Conservation (phyloP, 352 stramenopile genomes). For the Globisporangium iwayamae region DNA sequence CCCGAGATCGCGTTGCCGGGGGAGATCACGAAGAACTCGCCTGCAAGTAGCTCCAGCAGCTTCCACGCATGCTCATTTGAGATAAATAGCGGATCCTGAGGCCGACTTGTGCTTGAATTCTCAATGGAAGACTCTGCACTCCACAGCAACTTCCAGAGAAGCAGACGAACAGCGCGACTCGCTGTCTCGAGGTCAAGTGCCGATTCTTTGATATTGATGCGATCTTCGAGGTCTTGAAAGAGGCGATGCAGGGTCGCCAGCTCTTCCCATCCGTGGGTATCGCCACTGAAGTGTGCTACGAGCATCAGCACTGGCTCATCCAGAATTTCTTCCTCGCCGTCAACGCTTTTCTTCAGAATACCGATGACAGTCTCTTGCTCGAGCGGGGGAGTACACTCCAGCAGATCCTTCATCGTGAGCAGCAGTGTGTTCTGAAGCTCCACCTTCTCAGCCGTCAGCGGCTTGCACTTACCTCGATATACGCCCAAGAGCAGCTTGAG, state of each 20-base stretch:
- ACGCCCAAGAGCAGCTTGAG: conserved; percentile 11
- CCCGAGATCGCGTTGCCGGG: neutral
- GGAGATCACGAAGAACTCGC: neutral
- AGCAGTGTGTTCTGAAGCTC: conserved; percentile 27
- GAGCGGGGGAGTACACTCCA: conserved; percentile 11
- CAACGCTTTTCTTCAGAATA: neutral
- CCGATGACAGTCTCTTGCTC: neutral
- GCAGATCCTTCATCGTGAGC: conserved; percentile 25
- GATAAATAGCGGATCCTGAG: neutral
- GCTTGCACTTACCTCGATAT: neutral
- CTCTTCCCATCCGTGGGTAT: neutral
- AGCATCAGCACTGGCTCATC: conserved; percentile 11
- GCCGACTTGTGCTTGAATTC: too few relatives aligned
- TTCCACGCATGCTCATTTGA: conserved; percentile 10
- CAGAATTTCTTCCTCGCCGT: neutral
- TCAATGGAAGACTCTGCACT: conserved; percentile 9
- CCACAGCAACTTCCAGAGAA: conserved; percentile 40
- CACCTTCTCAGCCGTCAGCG: neutral
- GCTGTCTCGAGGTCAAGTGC: neutral
- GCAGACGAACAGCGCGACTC: conserved; percentile 14
- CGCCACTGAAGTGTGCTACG: neutral
- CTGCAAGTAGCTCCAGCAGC: conserved; percentile 15
- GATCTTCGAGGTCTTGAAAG: neutral
- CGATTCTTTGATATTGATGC: neutral
- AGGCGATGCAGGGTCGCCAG: neutral